Conservation (phyloP, 1,284 basidiomycete genomes). For the Peniophora sp. region DNA sequence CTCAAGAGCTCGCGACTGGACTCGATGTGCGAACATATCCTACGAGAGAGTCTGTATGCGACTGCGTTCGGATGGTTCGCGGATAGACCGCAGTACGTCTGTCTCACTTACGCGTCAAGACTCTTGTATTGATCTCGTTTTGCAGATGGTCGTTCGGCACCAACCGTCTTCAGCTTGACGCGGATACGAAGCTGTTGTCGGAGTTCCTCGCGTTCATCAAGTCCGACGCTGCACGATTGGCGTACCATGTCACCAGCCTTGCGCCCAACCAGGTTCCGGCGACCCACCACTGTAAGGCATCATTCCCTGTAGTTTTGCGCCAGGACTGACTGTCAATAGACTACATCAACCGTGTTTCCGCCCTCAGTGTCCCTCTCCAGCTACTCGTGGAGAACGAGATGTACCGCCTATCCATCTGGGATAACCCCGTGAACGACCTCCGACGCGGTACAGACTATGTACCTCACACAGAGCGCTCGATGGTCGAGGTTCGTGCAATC, state of each 20-base stretch:
- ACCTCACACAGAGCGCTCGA: conserved; percentile 46
- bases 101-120: neutral
- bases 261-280: conserved; percentile 40
- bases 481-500: conserved; percentile 44
- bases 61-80: conserved; percentile 91
- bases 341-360: conserved; percentile 36
- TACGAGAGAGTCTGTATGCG: conserved; percentile 74
- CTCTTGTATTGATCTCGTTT: neutral
- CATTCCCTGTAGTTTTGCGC: neutral
- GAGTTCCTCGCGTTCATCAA: conserved; percentile 80
- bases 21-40: conserved; percentile 69
- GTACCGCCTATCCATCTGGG: conserved; percentile 82
- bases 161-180: conserved; percentile 82
- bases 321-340: conserved; percentile 3
- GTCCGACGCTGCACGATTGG: conserved; percentile 63
- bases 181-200: conserved; percentile 81
- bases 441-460: conserved; percentile 59
- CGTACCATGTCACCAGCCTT: conserved; percentile 65
- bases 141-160: conserved; percentile 90
- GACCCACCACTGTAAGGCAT: conserved; percentile 36
- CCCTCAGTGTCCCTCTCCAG: conserved; percentile 66
- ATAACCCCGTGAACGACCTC: conserved; percentile 76
- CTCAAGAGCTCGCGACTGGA: conserved; percentile 87
- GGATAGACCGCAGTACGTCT: conserved; percentile 74
- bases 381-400: conserved; percentile 90